These are phyloP conservation scores for Favolaschia claudopus DNA, from an alignment of 768 basidiomycete species.

Conservation along the genomic window DNA sequence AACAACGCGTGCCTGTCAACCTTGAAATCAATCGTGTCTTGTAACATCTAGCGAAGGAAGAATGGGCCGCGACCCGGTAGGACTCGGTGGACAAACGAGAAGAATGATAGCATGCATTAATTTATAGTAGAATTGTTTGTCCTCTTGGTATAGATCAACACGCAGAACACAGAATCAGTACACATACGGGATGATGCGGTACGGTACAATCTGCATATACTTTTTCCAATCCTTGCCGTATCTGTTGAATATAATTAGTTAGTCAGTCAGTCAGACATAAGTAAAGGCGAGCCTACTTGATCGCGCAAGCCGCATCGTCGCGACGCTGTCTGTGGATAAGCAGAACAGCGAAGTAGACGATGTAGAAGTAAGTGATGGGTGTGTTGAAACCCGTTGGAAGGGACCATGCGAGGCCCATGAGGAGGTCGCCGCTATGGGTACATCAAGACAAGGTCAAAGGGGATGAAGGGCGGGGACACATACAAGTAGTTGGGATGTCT, in stretches of 20 bases:
- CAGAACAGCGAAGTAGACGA: slow-evolving; percentile 86
- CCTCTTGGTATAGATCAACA: no score
- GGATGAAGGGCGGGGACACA: slow-evolving; percentile 31
- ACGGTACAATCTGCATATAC: slow-evolving; percentile 78
- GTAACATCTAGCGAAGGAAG: no score
- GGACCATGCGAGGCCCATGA: slow-evolving; percentile 94
- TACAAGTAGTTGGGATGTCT: slow-evolving; percentile 93
- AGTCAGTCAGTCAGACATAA: slow-evolving; percentile 8
- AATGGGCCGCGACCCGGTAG: no score
- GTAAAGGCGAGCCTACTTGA: slow-evolving; percentile 65
- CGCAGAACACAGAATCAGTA: no score
- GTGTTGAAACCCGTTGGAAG: slow-evolving; percentile 91
- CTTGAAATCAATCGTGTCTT: no score
- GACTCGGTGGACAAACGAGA: no score
- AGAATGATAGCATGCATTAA: no score
- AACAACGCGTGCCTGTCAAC: no score
- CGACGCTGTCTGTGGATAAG: slow-evolving; percentile 90
- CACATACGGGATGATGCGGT: slow-evolving; percentile 74
- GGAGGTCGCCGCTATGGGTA: slow-evolving; percentile 71
- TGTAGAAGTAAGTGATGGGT: slow-evolving; percentile 96
- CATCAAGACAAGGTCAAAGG: background rate
- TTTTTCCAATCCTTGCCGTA: slow-evolving; percentile 89
- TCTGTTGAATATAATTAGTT: slow-evolving; percentile 47
- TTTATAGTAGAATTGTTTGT: no score
- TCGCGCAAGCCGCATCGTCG: slow-evolving; percentile 90